phyloP scores from a whole-genome alignment of 805 yeast genomes.

The Yarrowia divulgata region DNA sequence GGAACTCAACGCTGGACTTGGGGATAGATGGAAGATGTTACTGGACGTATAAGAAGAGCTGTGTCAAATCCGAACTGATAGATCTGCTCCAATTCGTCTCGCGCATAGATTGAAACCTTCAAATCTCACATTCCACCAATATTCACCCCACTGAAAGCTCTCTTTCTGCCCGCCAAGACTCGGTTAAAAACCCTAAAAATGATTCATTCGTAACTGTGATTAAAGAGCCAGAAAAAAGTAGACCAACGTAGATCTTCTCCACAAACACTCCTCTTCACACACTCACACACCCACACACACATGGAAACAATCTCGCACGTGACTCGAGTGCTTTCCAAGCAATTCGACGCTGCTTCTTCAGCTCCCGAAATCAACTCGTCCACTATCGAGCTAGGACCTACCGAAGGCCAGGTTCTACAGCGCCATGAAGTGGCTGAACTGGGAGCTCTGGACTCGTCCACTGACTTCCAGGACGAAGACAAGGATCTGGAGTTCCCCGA shows the following conservation, averaged over 20 bases:
- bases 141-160: background rate
- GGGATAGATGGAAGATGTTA: too few relatives aligned
- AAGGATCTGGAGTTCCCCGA: conserved; percentile 53
- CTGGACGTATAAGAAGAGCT: background rate
- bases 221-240: background rate
- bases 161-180: background rate
- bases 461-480: conserved; percentile 32
- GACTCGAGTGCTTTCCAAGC: conserved; percentile 25
- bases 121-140: background rate
- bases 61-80: background rate
- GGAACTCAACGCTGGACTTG: background rate
- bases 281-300: background rate
- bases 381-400: conserved; percentile 30
- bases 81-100: background rate
- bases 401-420: conserved; percentile 28
- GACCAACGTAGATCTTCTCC: background rate
- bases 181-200: conserved; percentile 11
- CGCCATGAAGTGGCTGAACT: conserved; percentile 14
- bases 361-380: conserved; percentile 10
- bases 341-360: background rate
- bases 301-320: conserved; percentile 31
- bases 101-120: background rate
- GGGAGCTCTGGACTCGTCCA: background rate
- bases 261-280: background rate
- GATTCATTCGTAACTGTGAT: conserved; percentile 12